These are phyloP conservation scores for Ascochyta viciae-villosae DNA, from an alignment of 2,329 filamentous ascomycete species.

Conservation along the genomic window DNA sequence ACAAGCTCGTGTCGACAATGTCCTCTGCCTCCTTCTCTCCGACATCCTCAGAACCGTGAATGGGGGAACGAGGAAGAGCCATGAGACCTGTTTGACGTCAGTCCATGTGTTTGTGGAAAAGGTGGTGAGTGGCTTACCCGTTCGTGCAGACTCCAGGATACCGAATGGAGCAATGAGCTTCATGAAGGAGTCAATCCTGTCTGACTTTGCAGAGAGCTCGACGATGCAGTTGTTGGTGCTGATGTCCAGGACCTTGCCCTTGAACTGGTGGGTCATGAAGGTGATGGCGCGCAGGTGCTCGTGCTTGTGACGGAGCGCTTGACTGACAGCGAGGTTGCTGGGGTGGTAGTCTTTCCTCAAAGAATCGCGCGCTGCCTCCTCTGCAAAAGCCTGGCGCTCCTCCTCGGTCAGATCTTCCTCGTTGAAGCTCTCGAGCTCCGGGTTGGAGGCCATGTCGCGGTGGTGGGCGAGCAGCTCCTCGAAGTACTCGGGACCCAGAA, in stretches of 20 bases:
- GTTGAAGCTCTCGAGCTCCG: slow-evolving; percentile 37
- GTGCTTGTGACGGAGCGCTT: slow-evolving; percentile 95
- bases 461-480: slow-evolving; percentile 96
- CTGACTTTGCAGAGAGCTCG: slow-evolving; percentile 92
- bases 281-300: slow-evolving; percentile 97
- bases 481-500: slow-evolving; percentile 96
- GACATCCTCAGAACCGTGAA: slow-evolving; percentile 76
- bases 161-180: slow-evolving; percentile 94
- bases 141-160: slow-evolving; percentile 93
- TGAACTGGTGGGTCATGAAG: slow-evolving; percentile 95
- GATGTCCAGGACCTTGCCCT: slow-evolving; percentile 96
- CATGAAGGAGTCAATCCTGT: slow-evolving; percentile 95
- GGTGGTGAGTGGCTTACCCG: slow-evolving; percentile 60
- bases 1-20: slow-evolving; percentile 89
- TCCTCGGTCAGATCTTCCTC: slow-evolving; percentile 38
- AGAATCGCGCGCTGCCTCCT: slow-evolving; percentile 50
- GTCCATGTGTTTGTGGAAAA: slow-evolving; percentile 9
- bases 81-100: slow-evolving; percentile 70
- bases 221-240: slow-evolving; percentile 99
- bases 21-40: slow-evolving; percentile 89
- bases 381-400: slow-evolving; percentile 40
- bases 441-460: slow-evolving; percentile 77
- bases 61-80: slow-evolving; percentile 91
- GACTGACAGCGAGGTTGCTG: slow-evolving; percentile 80
- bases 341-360: slow-evolving; percentile 80